Evolutionary conservation across 345 rosid species (phyloP).

Genomic region (Populus simonii): DNA sequence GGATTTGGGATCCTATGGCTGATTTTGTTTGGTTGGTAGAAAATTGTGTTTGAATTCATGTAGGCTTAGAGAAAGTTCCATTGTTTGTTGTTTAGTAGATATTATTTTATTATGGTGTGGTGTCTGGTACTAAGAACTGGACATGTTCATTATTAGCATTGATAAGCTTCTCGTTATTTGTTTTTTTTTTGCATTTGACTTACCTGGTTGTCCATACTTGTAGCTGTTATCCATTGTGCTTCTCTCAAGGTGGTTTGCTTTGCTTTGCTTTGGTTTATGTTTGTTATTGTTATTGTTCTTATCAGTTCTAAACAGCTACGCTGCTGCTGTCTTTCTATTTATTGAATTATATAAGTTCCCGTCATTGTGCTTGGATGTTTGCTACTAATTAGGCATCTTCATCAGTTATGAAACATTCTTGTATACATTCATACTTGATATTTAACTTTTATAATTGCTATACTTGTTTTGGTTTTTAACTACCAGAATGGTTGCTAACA

Average conservation of each 20-base stretch:
- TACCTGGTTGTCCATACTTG: neutral
- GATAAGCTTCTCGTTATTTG: neutral
- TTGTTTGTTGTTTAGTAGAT: neutral
- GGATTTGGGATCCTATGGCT: neutral
- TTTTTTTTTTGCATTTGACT: conserved; percentile 9
- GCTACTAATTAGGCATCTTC: neutral
- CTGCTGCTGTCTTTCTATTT: neutral
- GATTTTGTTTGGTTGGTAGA: neutral
- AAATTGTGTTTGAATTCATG: neutral
- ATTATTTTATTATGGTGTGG: neutral
- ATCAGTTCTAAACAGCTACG: neutral
- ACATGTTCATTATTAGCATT: neutral
- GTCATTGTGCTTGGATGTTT: neutral
- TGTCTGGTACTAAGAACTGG: neutral
- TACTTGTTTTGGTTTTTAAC: neutral
- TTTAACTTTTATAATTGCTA: neutral
- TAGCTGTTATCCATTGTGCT: neutral
- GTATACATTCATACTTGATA: neutral
- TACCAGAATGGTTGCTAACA: neutral
- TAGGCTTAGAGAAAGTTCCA: neutral
- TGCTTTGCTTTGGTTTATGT: neutral
- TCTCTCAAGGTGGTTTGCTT: neutral
- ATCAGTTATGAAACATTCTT: neutral
- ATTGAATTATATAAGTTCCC: neutral
- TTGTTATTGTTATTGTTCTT: neutral